Base-by-base conservation (phyloP, 495 filamentous ascomycete genomes). In the Diplogelasinospora grovesii region DNA sequence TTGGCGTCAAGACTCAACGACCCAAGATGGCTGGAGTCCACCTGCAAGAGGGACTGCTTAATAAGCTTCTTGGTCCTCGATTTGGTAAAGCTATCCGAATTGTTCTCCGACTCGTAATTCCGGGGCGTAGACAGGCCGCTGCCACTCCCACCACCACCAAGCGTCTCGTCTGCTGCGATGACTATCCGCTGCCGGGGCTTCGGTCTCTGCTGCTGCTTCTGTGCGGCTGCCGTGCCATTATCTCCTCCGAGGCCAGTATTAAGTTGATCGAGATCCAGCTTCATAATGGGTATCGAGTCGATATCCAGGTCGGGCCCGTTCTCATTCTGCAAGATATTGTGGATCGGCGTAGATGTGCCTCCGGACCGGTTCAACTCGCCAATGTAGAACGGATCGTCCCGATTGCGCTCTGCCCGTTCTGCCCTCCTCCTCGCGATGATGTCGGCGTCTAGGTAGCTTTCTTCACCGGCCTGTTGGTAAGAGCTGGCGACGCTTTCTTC, bases 321-420 rank as follows among this genome's bases (percentile, higher is more conserved):
- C 22, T 77, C 75, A 21, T 64, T 73, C 43, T 75, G 70, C 0
- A 88, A 67, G 26, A 86, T 79, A 39, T 80, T 81, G 52, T 86
- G 80, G 39, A 86, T 73, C 2, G 84, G 81, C 0, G 85, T 86
- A 1, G 77, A 82, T 2, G 63, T 59, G 32, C 67, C 57, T 15
- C 57, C 54, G 10, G 59, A 18, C 8, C 66, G 67, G 25, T 69
- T 77, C 6, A 69, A 73, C 18, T 71, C 77, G 27, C 62, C 66
- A 51, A 98, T 98, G 54, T 98, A 97, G 56, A 95, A 98, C 3
- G 92, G 92, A 55, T 98, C 92, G 50, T 96, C 90, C 45, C 74
- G 81, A 59, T 95, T 85, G 30, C 86, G 74, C 51, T 90, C 87
- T 28, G 71, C 59, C 20, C 88, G 73, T 47, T 90, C 84, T 0